Percentiles rank a stretch among this genome's conserved stretches.
Evolutionary conservation across 176 grass and related monocot species (phyloP).

Genomic region (Rhipidocladum racemiflorum): DNA sequence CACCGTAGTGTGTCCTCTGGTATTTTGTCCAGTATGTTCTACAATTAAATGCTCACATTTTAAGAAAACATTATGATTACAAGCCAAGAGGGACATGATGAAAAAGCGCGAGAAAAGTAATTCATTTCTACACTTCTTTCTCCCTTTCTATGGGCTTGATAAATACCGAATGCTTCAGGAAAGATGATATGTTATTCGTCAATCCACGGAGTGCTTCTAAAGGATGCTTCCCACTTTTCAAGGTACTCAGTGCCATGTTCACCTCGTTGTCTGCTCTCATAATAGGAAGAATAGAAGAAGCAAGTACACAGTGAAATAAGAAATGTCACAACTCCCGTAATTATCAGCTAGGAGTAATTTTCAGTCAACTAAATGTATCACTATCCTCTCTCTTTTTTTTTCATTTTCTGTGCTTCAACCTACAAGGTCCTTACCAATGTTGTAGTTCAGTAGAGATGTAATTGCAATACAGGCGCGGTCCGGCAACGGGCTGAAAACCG

Average conservation of each 20-base stretch:
- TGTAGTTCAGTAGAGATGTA: slow-evolving; percentile 53
- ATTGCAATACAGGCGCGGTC: slow-evolving; percentile 38
- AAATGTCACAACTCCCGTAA: not conserved
- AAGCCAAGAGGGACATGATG: not conserved
- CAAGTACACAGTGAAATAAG: not conserved
- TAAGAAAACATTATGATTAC: not conserved
- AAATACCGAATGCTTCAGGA: slow-evolving; percentile 42
- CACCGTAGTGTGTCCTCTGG: slow-evolving; percentile 56
- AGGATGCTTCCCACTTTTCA: slow-evolving; percentile 44
- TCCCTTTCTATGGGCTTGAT: not conserved
- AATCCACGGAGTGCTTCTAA: slow-evolving; percentile 47
- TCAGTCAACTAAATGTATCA: not conserved
- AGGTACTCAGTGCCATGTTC: slow-evolving; percentile 35
- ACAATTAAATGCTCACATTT: slow-evolving; percentile 17
- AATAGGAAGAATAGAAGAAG: slow-evolving; percentile 4
- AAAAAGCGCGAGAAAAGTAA: not conserved
- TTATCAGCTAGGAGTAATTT: not conserved
- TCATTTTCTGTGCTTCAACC: not conserved
- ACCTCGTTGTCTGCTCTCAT: slow-evolving; percentile 54
- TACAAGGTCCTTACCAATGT: slow-evolving; percentile 43
- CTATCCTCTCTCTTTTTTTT: not conserved
- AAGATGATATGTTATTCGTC: slow-evolving; percentile 42
- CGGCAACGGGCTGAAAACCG: slow-evolving; percentile 38
- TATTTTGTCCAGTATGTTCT: slow-evolving; percentile 60
- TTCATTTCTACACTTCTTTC: not conserved